phyloP scores from a whole-genome alignment of 495 filamentous ascomycete genomes.

The Neurospora intermedia region DNA sequence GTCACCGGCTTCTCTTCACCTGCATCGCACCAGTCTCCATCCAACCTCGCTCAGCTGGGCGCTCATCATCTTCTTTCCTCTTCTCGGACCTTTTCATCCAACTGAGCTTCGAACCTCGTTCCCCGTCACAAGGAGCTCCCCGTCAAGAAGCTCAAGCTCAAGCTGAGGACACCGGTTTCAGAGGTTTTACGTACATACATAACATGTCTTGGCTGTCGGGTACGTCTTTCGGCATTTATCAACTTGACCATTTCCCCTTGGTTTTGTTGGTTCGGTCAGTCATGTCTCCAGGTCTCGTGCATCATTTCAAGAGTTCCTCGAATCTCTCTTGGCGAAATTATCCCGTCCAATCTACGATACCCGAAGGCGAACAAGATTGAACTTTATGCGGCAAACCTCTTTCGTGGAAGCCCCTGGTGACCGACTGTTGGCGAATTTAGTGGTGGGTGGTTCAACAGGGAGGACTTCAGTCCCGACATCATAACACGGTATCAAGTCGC shows the following conservation, averaged over 20 bases:
- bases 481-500: background rate
- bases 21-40: too few relatives aligned
- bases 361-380: background rate
- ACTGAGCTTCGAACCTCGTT: background rate
- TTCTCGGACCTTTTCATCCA: background rate
- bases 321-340: background rate
- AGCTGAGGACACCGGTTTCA: background rate
- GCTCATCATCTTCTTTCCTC: too few relatives aligned
- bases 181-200: background rate
- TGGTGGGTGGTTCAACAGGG: background rate
- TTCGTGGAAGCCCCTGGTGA: background rate
- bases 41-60: too few relatives aligned
- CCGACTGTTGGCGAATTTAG: background rate
- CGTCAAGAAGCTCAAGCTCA: background rate
- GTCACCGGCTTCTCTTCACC: too few relatives aligned
- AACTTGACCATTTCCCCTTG: background rate
- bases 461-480: background rate
- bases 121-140: background rate
- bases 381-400: background rate
- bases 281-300: background rate
- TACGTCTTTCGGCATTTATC: background rate
- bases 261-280: background rate
- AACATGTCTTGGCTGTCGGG: background rate
- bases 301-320: background rate
- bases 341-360: background rate